Base-by-base conservation (phyloP, 106 monocot species). In the Hemerocallis citrina region DNA sequence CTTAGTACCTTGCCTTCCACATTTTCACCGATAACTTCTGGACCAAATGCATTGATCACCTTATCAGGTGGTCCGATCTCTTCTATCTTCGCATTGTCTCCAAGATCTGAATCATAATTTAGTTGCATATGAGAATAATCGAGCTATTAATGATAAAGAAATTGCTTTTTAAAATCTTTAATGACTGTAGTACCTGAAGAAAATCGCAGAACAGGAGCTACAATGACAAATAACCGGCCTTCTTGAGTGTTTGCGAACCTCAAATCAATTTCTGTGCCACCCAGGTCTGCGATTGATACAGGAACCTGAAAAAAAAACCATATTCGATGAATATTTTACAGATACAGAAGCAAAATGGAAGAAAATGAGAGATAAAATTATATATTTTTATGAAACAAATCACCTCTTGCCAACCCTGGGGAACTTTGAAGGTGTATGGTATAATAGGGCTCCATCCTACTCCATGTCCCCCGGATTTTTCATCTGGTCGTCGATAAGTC, bases 371-470 rank as follows among this genome's bases (percentile, higher is more conserved):
- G 19, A 66, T 20, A 21, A 20, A 62, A 23, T 15, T n/a, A n/a
- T n/a, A n/a, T n/a, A n/a, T n/a, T n/a, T 88, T 39, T 87, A 57
- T 5, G 19, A 66, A 20, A 21, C 14, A 62, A 23, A 12, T 59
- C 5, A 89, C 93, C 85, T 95, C 94, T 52, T 86, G 73, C 89
- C 94, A 95, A 36, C 80, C 86, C 0, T 64, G 54, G 5, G 86
- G 89, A 59, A 95, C 94, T 62, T 65, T 70, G 71, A 95, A 95
- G 25, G 23, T 62, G 83, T 95, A 95, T 12, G 94, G 94, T 13
- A 89, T 89, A 36, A 95, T 92, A 12, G 92, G 92, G 59, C 92
- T 92, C 92, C 92, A 92, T 1, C 92, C 92, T 0, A 92, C 92
- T 43, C 88, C 92, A 72, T 92, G 92, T 24, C 92, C 92, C 16